These are phyloP conservation scores for Simplicillium sp. DNA, from an alignment of 2,329 filamentous ascomycete species.

Conservation along the genomic window DNA sequence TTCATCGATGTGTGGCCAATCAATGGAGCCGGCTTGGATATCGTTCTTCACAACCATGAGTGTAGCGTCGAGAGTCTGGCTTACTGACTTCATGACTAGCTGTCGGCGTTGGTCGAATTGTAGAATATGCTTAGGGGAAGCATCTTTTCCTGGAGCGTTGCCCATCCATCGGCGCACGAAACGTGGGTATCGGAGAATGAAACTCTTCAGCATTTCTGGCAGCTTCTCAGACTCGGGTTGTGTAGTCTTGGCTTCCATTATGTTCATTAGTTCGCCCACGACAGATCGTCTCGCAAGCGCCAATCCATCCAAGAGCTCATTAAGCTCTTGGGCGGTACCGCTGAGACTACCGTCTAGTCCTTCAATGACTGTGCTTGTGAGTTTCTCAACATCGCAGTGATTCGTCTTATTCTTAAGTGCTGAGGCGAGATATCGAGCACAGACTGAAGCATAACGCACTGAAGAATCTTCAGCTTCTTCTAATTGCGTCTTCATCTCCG, in stretches of 20 bases:
- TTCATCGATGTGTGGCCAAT: constrained; percentile 48
- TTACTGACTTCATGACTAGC: constrained; percentile 39
- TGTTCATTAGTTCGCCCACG: constrained; percentile 34
- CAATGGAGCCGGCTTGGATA: constrained; percentile 34
- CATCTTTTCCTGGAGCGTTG: constrained; percentile 39
- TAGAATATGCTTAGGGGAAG: constrained; percentile 45
- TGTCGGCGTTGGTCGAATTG: constrained; percentile 53
- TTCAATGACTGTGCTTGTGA: constrained; percentile 39
- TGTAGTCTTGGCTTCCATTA: constrained; percentile 10
- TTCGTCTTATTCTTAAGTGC: constrained; percentile 34
- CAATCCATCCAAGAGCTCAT: constrained; percentile 49
- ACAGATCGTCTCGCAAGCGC: constrained; percentile 45
- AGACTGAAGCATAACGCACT: constrained; percentile 40
- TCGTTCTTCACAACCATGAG: constrained; percentile 45
- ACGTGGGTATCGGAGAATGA: constrained; percentile 49
- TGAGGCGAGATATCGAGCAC: constrained; percentile 45
- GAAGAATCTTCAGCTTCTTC: constrained; percentile 31
- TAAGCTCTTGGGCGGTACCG: constrained; percentile 48
- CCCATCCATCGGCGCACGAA: constrained; percentile 55
- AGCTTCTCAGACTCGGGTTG: constrained; percentile 13
- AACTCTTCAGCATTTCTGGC: constrained; percentile 36
- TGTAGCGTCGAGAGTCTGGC: constrained; percentile 49
- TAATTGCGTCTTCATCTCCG: constrained; percentile 30
- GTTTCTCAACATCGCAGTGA: constrained; percentile 25
- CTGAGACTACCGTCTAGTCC: constrained; percentile 49